A percentile compares a stretch with the other conserved stretches of the same genome.
Evolutionary conservation across 331 rosid species (phyloP).

Genomic region (Ulmus americana): DNA sequence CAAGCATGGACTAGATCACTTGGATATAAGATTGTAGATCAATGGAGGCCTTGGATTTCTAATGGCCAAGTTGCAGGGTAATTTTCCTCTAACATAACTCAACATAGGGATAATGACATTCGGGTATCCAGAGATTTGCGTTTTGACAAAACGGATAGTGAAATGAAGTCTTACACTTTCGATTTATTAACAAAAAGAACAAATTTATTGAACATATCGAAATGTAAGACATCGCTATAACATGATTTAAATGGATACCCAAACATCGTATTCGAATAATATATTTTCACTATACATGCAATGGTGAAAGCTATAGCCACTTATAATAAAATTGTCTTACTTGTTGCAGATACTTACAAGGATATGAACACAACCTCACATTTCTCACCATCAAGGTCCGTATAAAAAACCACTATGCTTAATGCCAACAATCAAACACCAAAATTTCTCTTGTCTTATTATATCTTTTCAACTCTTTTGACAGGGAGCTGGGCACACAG

Average conservation of each 20-base stretch:
- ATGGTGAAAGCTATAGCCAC: neutral
- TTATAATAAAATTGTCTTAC: neutral
- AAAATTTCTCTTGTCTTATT: neutral
- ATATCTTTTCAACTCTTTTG: neutral
- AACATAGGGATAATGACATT: neutral
- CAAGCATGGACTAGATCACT: constrained; percentile 52
- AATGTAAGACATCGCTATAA: too few relatives aligned
- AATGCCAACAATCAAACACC: too few relatives aligned
- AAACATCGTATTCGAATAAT: neutral
- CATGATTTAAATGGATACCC: too few relatives aligned
- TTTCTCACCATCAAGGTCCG: constrained; percentile 45
- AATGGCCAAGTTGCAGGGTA: constrained; percentile 44
- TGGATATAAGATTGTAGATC: constrained; percentile 34
- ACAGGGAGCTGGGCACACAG: constrained; percentile 52
- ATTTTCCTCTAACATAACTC: neutral
- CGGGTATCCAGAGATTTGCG: too few relatives aligned
- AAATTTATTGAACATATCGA: too few relatives aligned
- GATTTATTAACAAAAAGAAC: too few relatives aligned
- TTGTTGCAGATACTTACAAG: constrained; percentile 37
- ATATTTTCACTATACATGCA: neutral
- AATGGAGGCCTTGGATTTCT: constrained; percentile 44
- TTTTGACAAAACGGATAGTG: too few relatives aligned
- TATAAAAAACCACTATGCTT: neutral
- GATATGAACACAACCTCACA: constrained; percentile 34
- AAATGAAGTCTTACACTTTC: too few relatives aligned